These are phyloP conservation scores for Thymus quinquecostatus DNA, from an alignment of 257 asterid genomes.

Conservation along the genomic window DNA sequence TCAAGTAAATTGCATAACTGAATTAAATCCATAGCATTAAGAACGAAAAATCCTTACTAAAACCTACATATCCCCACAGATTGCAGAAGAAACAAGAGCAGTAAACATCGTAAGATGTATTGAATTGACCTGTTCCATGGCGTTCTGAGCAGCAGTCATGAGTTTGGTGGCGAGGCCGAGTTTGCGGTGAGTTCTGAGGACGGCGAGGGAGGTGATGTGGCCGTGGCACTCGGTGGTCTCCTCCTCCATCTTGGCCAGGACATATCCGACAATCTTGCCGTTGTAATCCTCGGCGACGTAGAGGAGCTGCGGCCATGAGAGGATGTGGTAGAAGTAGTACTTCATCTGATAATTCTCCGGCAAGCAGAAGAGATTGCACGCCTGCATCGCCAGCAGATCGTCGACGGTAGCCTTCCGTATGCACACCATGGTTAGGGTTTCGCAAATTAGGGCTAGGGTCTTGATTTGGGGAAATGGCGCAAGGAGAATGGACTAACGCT, in stretches of 20 bases:
- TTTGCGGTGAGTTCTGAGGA: constrained; percentile 94
- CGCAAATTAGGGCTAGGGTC: constrained; percentile 37
- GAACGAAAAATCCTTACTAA: neutral
- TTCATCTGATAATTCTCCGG: constrained; percentile 99
- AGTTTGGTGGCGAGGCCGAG: constrained; percentile 95
- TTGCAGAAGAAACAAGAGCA: neutral
- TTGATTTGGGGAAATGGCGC: constrained; percentile 19
- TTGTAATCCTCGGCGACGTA: constrained; percentile 98
- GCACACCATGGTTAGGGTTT: constrained; percentile 73
- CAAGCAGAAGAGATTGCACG: constrained; percentile 86
- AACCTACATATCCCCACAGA: neutral
- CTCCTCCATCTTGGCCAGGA: constrained; percentile 97
- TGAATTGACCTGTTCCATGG: constrained; percentile 80
- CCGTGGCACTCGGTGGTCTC: constrained; percentile 95
- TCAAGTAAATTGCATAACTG: neutral
- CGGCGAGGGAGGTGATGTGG: constrained; percentile 98
- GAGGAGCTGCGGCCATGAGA: constrained; percentile 97
- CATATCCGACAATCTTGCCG: constrained; percentile 96
- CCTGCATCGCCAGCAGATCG: constrained; percentile 93
- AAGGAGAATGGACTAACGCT: no score
- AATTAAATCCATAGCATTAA: neutral
- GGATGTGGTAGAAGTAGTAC: constrained; percentile 92
- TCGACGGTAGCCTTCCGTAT: constrained; percentile 93
- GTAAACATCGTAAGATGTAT: neutral
- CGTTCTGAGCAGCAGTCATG: constrained; percentile 99